Conservation (phyloP, 352 stramenopile species). For the Globisporangium iwayamae region DNA sequence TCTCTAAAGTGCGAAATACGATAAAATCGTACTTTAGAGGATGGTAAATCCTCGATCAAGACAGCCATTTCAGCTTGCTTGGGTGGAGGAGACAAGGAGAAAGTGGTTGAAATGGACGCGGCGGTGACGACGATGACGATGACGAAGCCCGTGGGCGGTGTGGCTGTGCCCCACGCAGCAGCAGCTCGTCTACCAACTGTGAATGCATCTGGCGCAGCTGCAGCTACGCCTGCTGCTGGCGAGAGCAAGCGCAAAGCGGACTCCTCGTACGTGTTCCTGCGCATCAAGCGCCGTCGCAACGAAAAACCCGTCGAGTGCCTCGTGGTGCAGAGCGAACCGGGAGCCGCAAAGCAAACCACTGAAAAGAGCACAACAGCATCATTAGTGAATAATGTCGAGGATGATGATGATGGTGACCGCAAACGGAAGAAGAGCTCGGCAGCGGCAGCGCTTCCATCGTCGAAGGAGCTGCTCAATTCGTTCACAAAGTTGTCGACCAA, state of each 20-base stretch:
- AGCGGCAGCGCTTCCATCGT: constrained; percentile 1
- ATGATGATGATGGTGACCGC: background rate
- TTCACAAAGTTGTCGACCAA: constrained; percentile 65
- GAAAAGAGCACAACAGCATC: constrained; percentile 16
- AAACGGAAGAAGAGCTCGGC: background rate
- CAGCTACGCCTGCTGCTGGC: background rate
- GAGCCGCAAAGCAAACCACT: constrained; percentile 18
- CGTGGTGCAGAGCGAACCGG: constrained; percentile 51
- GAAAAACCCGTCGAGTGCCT: constrained; percentile 70
- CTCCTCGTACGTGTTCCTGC: constrained; percentile 66
- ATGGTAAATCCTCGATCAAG: background rate
- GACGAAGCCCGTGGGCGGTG: constrained; percentile 1
- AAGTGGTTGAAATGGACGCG: constrained; percentile 9
- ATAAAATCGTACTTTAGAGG: background rate
- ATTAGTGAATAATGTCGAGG: constrained; percentile 14
- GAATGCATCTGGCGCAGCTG: background rate
- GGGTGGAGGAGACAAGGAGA: constrained; percentile 3
- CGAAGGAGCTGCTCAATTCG: constrained; percentile 39
- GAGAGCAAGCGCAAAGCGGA: constrained; percentile 19
- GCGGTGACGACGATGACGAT: constrained; percentile 10
- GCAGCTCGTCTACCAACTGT: constrained; percentile 2
- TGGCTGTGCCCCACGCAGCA: constrained; percentile 12
- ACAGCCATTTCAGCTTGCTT: constrained; percentile 2
- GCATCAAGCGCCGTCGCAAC: constrained; percentile 82
- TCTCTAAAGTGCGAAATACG: background rate